Percentiles rank a stretch among this genome's conserved stretches.
Evolutionary conservation across 768 basidiomycete species (phyloP).

Genomic region (Fomitopsis serialis): DNA sequence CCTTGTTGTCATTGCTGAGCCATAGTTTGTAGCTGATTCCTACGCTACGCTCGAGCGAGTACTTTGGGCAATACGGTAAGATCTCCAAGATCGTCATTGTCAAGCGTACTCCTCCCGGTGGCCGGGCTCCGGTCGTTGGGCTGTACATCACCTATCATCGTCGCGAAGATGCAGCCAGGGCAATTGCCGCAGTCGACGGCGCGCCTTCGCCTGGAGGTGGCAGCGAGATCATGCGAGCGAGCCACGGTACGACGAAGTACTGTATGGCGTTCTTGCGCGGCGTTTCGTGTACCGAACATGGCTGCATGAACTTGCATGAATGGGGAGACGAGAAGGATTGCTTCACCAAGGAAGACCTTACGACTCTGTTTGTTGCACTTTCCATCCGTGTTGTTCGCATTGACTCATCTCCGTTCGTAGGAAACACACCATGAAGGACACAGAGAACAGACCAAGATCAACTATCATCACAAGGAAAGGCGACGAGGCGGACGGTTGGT

Average conservation of each 20-base stretch:
- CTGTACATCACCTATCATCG: conserved; percentile 95
- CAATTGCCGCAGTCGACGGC: conserved; percentile 91
- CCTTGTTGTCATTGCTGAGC: neutral
- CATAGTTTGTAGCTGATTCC: conserved; percentile 62
- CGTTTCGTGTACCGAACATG: conserved; percentile 76
- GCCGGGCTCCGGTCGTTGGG: conserved; percentile 74
- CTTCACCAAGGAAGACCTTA: conserved; percentile 93
- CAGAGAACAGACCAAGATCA: conserved; percentile 59
- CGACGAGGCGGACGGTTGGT: conserved; percentile 52
- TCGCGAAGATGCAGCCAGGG: conserved; percentile 90
- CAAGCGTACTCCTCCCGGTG: conserved; percentile 77
- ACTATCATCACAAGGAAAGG: conserved; percentile 47
- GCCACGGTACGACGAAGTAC: conserved; percentile 95
- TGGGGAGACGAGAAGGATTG: conserved; percentile 99
- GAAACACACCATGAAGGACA: conserved; percentile 91
- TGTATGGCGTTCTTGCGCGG: conserved; percentile 94
- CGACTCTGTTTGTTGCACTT: conserved; percentile 67
- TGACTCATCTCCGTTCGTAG: conserved; percentile 29
- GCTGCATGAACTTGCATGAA: conserved; percentile 93
- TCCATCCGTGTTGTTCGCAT: neutral
- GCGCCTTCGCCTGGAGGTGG: conserved; percentile 86
- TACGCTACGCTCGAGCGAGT: conserved; percentile 89
- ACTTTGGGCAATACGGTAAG: conserved; percentile 98
- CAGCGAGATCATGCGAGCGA: conserved; percentile 86
- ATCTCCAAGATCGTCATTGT: conserved; percentile 92